A percentile compares a stretch with the other conserved stretches of the same genome.
These are phyloP conservation scores for Cercospora zeina DNA, from an alignment of 2,329 filamentous ascomycete species.

Conservation along the genomic window DNA sequence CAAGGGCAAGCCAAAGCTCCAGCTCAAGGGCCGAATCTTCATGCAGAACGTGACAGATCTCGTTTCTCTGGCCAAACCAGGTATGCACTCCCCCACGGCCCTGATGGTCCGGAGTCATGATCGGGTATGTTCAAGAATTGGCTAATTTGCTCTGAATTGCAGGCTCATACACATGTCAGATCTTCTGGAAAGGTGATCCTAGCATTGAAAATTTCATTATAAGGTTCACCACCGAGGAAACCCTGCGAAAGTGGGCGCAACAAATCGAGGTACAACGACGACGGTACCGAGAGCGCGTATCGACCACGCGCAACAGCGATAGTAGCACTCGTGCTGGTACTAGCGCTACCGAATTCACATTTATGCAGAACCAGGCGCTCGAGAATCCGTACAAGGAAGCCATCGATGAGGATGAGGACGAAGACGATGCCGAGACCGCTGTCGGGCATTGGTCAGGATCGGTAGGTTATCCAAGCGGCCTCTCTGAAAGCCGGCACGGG, in stretches of 20 bases:
- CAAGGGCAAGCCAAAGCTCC: conserved; percentile 73
- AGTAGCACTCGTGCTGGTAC: conserved; percentile 42
- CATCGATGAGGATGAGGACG: conserved; percentile 58
- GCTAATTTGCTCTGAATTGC: conserved; percentile 30
- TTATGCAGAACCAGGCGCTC: conserved; percentile 69
- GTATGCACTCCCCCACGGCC: conserved; percentile 53
- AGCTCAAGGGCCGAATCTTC: conserved; percentile 95
- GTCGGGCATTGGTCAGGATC: conserved; percentile 39
- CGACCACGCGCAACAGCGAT: conserved; percentile 47
- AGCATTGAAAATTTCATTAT: conserved; percentile 96
- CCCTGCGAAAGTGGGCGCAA: conserved; percentile 86
- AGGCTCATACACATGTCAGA: conserved; percentile 94
- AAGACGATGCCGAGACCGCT: conserved; percentile 49
- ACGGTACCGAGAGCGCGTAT: conserved; percentile 51
- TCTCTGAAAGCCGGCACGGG: conserved; percentile 29
- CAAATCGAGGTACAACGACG: conserved; percentile 74
- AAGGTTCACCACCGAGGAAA: conserved; percentile 86
- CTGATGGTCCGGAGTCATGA: conserved; percentile 28
- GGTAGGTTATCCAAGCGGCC: conserved; percentile 19
- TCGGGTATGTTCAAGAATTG: conserved; percentile 34
- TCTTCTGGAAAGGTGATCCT: conserved; percentile 97
- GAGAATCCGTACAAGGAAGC: conserved; percentile 78
- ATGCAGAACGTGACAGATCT: conserved; percentile 98
- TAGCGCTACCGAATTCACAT: conserved; percentile 73
- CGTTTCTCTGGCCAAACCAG: conserved; percentile 81